Evolutionary conservation across 129 eudicot genomes (phyloP).

Genomic region (Deinandra increscens): DNA sequence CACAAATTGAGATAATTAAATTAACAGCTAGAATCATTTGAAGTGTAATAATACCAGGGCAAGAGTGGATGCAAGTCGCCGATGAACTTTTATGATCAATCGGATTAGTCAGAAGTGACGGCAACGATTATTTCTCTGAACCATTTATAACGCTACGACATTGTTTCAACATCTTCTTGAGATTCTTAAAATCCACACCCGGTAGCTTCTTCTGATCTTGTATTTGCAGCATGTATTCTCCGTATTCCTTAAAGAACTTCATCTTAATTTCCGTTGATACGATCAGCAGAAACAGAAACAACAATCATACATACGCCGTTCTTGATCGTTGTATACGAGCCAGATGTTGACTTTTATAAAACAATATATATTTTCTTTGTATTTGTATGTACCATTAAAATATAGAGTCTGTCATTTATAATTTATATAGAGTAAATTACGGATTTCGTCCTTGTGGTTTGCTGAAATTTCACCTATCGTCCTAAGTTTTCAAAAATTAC

Average conservation of each 20-base stretch:
- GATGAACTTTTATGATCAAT: background rate
- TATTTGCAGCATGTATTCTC: conserved; percentile 36
- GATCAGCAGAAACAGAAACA: background rate
- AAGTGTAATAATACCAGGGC: conserved; percentile 26
- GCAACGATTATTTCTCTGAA: conserved; percentile 6
- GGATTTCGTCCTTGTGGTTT: too few relatives aligned
- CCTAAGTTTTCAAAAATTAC: too few relatives aligned
- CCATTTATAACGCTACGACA: conserved; percentile 22
- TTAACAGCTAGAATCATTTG: conserved; percentile 18
- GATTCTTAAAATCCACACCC: conserved; percentile 36
- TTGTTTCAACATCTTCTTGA: conserved; percentile 35
- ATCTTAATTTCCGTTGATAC: background rate
- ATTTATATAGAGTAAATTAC: too few relatives aligned
- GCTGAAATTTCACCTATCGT: too few relatives aligned
- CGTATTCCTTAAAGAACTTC: conserved; percentile 37
- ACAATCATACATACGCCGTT: too few relatives aligned
- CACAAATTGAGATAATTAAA: background rate
- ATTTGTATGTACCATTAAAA: too few relatives aligned
- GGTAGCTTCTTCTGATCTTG: conserved; percentile 36
- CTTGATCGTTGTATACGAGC: too few relatives aligned
- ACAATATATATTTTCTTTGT: too few relatives aligned
- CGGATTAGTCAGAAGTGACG: background rate
- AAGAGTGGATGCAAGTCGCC: conserved; percentile 25
- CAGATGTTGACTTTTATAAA: too few relatives aligned
- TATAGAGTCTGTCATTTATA: too few relatives aligned